A percentile compares a stretch with the other conserved stretches of the same genome.
Conservation (phyloP, 805 yeast genomes). For the Wickerhamiella australiensis region DNA sequence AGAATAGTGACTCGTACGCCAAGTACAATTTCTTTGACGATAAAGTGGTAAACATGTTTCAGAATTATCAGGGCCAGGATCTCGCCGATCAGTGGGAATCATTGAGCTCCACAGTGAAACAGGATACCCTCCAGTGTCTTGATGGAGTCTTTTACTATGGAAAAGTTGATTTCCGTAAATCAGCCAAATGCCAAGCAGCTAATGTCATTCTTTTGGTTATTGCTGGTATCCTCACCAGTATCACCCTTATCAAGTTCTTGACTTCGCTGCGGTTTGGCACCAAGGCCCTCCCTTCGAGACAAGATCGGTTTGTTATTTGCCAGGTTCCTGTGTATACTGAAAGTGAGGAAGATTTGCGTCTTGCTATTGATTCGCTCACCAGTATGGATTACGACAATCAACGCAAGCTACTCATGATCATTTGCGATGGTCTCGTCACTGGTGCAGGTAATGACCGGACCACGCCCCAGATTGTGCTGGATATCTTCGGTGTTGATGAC, state of each 20-base stretch:
- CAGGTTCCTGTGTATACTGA: conserved; percentile 43
- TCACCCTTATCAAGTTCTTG: conserved; percentile 31
- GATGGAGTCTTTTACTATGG: conserved; percentile 30
- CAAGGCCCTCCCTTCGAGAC: conserved; percentile 29
- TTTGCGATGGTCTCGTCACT: conserved; percentile 51
- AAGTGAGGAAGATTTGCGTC: conserved; percentile 41
- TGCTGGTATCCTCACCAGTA: conserved; percentile 30
- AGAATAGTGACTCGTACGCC: conserved; percentile 18
- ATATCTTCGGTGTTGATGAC: conserved; percentile 42
- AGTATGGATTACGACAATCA: conserved; percentile 47
- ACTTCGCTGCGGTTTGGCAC: conserved; percentile 31
- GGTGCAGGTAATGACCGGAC: conserved; percentile 50
- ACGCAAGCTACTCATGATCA: conserved; percentile 42
- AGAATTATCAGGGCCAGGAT: conserved; percentile 29
- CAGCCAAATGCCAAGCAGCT: conserved; percentile 32
- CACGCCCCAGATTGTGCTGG: conserved; percentile 46
- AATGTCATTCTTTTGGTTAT: conserved; percentile 31
- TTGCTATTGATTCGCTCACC: conserved; percentile 48
- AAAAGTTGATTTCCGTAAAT: conserved; percentile 29
- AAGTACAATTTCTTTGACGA: conserved; percentile 30
- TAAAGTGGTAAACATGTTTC: conserved; percentile 26
- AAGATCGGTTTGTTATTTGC: conserved; percentile 33
- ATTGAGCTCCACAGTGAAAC: conserved; percentile 22
- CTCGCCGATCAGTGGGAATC: conserved; percentile 26
- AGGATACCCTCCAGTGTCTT: conserved; percentile 27